Conservation (phyloP, 164 flowering plant genomes). For the Nymphaea thermarum region DNA sequence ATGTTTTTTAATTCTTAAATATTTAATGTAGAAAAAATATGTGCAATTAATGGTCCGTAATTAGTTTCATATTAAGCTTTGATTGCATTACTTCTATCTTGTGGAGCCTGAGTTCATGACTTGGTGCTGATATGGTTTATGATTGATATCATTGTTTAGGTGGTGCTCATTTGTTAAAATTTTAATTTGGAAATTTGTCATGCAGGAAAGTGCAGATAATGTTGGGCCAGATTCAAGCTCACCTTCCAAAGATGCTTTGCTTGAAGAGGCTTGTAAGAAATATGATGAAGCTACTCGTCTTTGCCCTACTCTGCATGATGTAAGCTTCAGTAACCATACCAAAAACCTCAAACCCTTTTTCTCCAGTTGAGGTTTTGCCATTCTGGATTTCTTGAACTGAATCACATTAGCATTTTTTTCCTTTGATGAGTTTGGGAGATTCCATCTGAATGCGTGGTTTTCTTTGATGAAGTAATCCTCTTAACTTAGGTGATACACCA, state of each 20-base stretch:
- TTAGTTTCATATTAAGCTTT: too few relatives aligned
- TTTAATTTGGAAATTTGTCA: slow-evolving; percentile 8
- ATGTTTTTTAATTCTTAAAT: not conserved
- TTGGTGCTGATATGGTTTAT: not conserved
- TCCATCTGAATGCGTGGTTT: too few relatives aligned
- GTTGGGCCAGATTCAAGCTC: slow-evolving; percentile 75
- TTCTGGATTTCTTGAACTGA: too few relatives aligned
- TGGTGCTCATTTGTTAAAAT: slow-evolving; percentile 3
- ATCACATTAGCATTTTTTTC: too few relatives aligned
- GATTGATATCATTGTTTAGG: not conserved
- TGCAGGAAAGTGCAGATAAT: slow-evolving; percentile 99
- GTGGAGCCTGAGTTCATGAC: not conserved
- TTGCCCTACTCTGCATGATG: slow-evolving; percentile 97
- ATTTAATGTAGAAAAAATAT: not conserved
- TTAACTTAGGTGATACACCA: too few relatives aligned
- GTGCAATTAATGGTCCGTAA: too few relatives aligned
- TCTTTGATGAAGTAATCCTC: too few relatives aligned
- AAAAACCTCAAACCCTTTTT: not conserved
- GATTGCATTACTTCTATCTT: not conserved
- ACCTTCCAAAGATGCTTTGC: slow-evolving; percentile 94
- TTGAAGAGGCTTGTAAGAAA: slow-evolving; percentile 97
- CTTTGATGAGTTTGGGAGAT: too few relatives aligned
- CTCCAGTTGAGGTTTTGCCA: not conserved
- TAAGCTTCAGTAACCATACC: slow-evolving; percentile 19
- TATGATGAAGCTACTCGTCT: slow-evolving; percentile 90